These are phyloP conservation scores for Andrographis paniculata DNA, from an alignment of 305 asterid species.

Conservation along the genomic window DNA sequence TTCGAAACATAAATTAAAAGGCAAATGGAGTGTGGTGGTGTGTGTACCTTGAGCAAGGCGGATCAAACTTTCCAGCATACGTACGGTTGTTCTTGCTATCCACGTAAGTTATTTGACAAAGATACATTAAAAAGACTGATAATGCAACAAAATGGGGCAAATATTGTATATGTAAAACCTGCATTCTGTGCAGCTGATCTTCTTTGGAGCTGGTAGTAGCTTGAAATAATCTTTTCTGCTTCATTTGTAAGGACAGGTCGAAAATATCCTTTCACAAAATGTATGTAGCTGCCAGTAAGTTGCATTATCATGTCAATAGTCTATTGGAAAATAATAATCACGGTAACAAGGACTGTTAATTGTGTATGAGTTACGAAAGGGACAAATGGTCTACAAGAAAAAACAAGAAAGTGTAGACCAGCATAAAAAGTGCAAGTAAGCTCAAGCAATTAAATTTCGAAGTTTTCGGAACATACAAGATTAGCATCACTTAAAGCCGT, in stretches of 20 bases:
- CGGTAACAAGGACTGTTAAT: neutral
- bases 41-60: slow-evolving; percentile 90
- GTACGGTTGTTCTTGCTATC: slow-evolving; percentile 93
- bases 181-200: slow-evolving; percentile 94
- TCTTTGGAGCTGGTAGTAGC: slow-evolving; percentile 97
- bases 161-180: slow-evolving; percentile 34
- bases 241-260: slow-evolving; percentile 88
- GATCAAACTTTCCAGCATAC: slow-evolving; percentile 97
- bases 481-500: too few species aligned
- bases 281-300: slow-evolving; percentile 58
- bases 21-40: neutral
- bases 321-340: neutral
- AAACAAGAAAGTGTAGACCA: too few species aligned
- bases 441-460: too few species aligned
- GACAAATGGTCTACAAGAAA: too few species aligned
- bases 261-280: slow-evolving; percentile 68
- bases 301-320: slow-evolving; percentile 8
- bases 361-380: too few species aligned
- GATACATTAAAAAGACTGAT: neutral
- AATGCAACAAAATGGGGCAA: slow-evolving; percentile 8
- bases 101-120: slow-evolving; percentile 16
- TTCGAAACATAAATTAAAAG: neutral
- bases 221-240: slow-evolving; percentile 83
- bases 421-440: too few species aligned
- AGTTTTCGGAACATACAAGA: neutral